These are phyloP conservation scores for Ammopiptanthus mongolicus DNA, from an alignment of 306 rosid genomes.

Conservation along the genomic window DNA sequence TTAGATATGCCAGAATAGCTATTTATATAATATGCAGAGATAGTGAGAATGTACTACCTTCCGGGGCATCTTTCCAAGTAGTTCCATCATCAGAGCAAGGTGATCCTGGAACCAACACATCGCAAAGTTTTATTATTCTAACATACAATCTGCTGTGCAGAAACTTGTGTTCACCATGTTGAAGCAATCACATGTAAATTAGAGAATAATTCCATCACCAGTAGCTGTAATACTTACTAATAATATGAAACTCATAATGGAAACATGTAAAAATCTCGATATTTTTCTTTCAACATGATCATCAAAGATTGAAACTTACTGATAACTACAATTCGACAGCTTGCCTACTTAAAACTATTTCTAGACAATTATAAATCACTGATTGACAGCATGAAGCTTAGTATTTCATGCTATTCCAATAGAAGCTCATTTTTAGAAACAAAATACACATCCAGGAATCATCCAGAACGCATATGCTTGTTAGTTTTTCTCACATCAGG, in stretches of 20 bases:
- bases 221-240: not conserved
- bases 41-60: constrained; percentile 42
- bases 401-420: not conserved
- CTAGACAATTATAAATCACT: not conserved
- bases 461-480: not conserved
- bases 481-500: not conserved
- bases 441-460: not conserved
- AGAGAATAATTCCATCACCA: not conserved
- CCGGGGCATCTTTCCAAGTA: constrained; percentile 92
- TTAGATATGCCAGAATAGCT: constrained; percentile 18
- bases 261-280: not conserved
- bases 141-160: not conserved
- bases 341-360: not conserved
- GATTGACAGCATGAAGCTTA: not conserved
- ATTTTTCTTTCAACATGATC: not conserved
- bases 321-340: not conserved
- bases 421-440: not conserved
- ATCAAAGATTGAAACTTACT: not conserved
- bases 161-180: not conserved
- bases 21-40: not conserved
- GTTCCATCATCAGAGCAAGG: constrained; percentile 99
- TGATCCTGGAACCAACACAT: constrained; percentile 73
- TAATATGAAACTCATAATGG: not conserved
- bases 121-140: not conserved
- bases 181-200: not conserved